phyloP scores from a whole-genome alignment of 768 basidiomycete species.

The Rhizopogon vinicolor region DNA sequence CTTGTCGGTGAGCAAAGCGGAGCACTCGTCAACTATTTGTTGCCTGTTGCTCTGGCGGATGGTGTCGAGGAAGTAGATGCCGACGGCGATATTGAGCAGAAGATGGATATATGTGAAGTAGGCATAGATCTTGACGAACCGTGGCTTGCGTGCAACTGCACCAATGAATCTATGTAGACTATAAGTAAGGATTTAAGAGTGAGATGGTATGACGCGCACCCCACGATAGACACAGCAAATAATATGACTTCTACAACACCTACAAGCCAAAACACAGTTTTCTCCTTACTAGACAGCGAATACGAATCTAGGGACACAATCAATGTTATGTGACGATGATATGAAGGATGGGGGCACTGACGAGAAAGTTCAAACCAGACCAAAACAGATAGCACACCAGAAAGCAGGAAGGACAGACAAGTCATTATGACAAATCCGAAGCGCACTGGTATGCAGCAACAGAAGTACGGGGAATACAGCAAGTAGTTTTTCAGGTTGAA shows the following conservation, averaged over 20 bases:
- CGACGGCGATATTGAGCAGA: slow-evolving; percentile 48
- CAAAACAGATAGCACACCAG: slow-evolving; percentile 47
- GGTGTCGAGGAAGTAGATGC: slow-evolving; percentile 46
- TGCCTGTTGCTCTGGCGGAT: slow-evolving; percentile 42
- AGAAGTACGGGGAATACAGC: slow-evolving; percentile 50
- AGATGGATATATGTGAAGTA: slow-evolving; percentile 57
- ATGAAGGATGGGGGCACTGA: slow-evolving; percentile 26
- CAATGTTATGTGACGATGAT: background rate
- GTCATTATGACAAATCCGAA: slow-evolving; percentile 55
- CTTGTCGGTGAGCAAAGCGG: slow-evolving; percentile 35
- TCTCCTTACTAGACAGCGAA: slow-evolving; percentile 25
- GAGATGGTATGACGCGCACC: slow-evolving; percentile 34
- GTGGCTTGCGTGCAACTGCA: slow-evolving; percentile 56
- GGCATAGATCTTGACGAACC: slow-evolving; percentile 51
- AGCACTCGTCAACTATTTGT: slow-evolving; percentile 41
- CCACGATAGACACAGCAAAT: slow-evolving; percentile 48
- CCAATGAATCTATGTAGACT: slow-evolving; percentile 39
- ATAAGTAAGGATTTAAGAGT: background rate
- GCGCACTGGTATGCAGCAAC: slow-evolving; percentile 61
- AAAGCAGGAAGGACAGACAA: slow-evolving; percentile 46
- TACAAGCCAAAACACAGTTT: slow-evolving; percentile 41
- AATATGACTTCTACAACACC: slow-evolving; percentile 52
- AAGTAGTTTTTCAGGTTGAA: slow-evolving; percentile 42
- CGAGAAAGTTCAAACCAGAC: slow-evolving; percentile 62
- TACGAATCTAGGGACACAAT: slow-evolving; percentile 24